These are phyloP conservation scores for Shiraia sp. DNA, from an alignment of 2,329 filamentous ascomycete species.

Conservation along the genomic window DNA sequence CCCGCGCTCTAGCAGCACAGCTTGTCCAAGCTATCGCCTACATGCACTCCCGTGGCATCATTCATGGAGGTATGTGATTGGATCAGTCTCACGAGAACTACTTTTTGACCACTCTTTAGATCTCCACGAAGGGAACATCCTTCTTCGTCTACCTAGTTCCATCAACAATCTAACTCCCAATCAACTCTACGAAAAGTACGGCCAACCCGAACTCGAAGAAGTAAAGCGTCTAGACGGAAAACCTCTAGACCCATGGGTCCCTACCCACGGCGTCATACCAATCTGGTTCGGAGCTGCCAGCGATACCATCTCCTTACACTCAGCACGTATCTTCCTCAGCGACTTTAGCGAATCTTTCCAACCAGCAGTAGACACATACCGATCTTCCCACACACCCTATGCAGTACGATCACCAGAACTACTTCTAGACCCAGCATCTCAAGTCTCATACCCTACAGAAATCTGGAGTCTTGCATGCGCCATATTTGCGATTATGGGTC, in stretches of 20 bases:
- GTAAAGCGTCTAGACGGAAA: conserved; percentile 8
- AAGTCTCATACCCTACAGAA: conserved; percentile 6
- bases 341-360: conserved; percentile 16
- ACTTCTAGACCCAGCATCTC: conserved; percentile 1
- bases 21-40: conserved; percentile 11
- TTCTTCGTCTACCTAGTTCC: conserved; percentile 9
- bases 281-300: conserved; percentile 9
- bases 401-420: conserved; percentile 7
- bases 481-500: conserved; percentile 7
- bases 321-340: conserved; percentile 8
- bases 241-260: conserved; percentile 13
- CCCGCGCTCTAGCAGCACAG: conserved; percentile 13
- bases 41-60: conserved; percentile 13
- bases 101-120: conserved; percentile 6
- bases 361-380: conserved; percentile 4
- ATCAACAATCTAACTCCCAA: conserved; percentile 8
- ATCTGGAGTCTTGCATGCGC: conserved; percentile 13
- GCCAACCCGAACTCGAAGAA: conserved; percentile 6
- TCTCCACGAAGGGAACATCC: conserved; percentile 15
- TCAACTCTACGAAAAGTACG: conserved; percentile 11
- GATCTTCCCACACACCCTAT: conserved; percentile 5
- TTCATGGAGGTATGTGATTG: conserved; percentile 13
- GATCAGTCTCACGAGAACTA: not conserved
- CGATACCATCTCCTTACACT: conserved; percentile 6
- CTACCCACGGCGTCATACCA: conserved; percentile 11